These are phyloP conservation scores for Monilinia laxa DNA, from an alignment of 2,329 filamentous ascomycete species.

Conservation along the genomic window DNA sequence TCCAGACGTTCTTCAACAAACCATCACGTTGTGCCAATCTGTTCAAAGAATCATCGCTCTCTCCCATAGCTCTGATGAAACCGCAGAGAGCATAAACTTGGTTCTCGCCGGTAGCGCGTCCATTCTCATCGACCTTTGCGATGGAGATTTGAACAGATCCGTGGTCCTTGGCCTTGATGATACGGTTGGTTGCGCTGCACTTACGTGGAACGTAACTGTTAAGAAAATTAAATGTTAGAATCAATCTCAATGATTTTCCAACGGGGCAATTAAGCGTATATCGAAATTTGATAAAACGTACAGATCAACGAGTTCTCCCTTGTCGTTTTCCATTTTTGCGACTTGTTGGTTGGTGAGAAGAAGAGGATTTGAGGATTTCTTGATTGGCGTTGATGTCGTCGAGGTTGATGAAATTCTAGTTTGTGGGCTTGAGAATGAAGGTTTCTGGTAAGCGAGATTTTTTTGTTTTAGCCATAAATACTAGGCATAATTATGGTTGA, in stretches of 20 bases:
- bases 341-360: conserved; percentile 39
- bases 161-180: conserved; percentile 99
- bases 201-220: conserved; percentile 94
- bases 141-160: conserved; percentile 95
- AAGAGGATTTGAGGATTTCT: conserved; percentile 24
- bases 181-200: conserved; percentile 98
- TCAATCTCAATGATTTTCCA: conserved; percentile 6
- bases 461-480: conserved; percentile 18
- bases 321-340: conserved; percentile 98
- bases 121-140: conserved; percentile 98
- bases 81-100: conserved; percentile 96
- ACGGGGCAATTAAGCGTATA: background rate
- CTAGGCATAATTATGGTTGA: background rate
- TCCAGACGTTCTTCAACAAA: conserved; percentile 97
- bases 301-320: conserved; percentile 99
- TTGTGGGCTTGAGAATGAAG: conserved; percentile 25
- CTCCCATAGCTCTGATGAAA: conserved; percentile 96
- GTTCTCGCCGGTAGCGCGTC: conserved; percentile 91
- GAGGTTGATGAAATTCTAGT: conserved; percentile 36
- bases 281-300: conserved; percentile 51
- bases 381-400: conserved; percentile 38
- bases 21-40: conserved; percentile 93
- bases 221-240: conserved; percentile 23
- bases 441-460: conserved; percentile 23
- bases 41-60: conserved; percentile 97